These are phyloP conservation scores for Suhomyces prunicola DNA, from an alignment of 805 yeast species.

Conservation along the genomic window DNA sequence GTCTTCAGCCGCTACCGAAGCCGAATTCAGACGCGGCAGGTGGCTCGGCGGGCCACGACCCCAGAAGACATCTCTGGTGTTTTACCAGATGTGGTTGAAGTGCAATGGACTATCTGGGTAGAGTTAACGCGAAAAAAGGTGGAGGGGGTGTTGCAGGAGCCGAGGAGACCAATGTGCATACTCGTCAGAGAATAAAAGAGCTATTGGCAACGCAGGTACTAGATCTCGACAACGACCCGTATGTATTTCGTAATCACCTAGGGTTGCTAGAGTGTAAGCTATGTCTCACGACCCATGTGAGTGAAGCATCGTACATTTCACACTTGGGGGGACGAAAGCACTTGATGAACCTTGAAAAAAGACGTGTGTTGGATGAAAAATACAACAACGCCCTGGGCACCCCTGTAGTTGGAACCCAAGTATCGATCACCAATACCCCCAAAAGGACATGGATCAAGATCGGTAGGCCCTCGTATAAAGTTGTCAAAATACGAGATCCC, in stretches of 20 bases:
- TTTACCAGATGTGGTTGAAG: not conserved
- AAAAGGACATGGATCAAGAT: slow-evolving; percentile 55
- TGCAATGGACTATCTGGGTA: slow-evolving; percentile 79
- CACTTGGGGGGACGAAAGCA: slow-evolving; percentile 87
- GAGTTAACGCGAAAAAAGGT: slow-evolving; percentile 90
- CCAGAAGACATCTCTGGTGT: not conserved
- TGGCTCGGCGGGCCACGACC: not conserved
- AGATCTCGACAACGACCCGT: slow-evolving; percentile 68
- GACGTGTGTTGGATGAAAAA: slow-evolving; percentile 42
- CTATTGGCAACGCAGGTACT: slow-evolving; percentile 50
- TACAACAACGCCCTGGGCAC: slow-evolving; percentile 13
- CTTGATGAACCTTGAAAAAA: slow-evolving; percentile 62
- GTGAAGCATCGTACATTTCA: slow-evolving; percentile 75
- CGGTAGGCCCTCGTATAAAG: slow-evolving; percentile 70
- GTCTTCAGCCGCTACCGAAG: not conserved
- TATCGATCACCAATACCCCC: slow-evolving; percentile 34
- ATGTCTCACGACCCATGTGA: slow-evolving; percentile 78
- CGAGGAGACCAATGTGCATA: slow-evolving; percentile 64
- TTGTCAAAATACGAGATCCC: slow-evolving; percentile 67
- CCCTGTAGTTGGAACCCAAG: slow-evolving; percentile 3
- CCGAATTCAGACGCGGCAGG: not conserved
- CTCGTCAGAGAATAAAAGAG: slow-evolving; percentile 65
- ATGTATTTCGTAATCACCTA: slow-evolving; percentile 76
- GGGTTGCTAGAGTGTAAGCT: slow-evolving; percentile 82
- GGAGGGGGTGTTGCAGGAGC: slow-evolving; percentile 84